These are phyloP conservation scores for Coemansia interrupta DNA, from an alignment of 192 early-diverging fungal species.

Conservation along the genomic window DNA sequence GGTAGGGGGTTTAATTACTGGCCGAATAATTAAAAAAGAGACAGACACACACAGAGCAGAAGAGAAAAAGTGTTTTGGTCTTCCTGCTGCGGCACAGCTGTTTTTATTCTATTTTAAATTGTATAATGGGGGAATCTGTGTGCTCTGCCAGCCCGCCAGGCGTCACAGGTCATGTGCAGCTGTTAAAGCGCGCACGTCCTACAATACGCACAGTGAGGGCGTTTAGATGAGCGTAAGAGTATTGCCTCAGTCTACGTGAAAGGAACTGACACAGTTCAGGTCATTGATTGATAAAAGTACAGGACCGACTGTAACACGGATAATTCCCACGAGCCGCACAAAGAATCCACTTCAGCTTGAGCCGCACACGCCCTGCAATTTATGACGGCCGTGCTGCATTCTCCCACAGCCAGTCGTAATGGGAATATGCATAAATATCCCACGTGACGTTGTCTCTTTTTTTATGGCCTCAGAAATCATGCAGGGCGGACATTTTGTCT, in stretches of 20 bases:
- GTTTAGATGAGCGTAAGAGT: constrained; percentile 41
- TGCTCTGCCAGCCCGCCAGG: constrained; percentile 47
- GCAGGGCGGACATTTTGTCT: not conserved
- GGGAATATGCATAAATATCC: not conserved
- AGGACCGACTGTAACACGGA: constrained; percentile 44
- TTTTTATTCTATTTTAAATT: not conserved
- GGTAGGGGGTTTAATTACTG: not conserved
- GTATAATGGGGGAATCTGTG: constrained; percentile 8
- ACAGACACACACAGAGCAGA: too few relatives aligned
- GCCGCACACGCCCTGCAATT: not conserved
- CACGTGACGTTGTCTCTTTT: not conserved
- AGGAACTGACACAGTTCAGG: constrained; percentile 39
- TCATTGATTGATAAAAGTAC: constrained; percentile 30
- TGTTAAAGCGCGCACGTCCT: constrained; percentile 5
- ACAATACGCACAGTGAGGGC: constrained; percentile 25
- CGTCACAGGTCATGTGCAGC: constrained; percentile 1
- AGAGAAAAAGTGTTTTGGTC: not conserved
- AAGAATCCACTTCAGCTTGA: not conserved
- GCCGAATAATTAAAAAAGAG: too few relatives aligned
- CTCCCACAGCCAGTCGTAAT: not conserved
- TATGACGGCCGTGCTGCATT: not conserved
- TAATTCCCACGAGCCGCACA: constrained; percentile 47
- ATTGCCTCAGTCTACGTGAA: constrained; percentile 39
- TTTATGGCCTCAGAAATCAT: not conserved
- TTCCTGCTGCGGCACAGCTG: not conserved